Conservation (phyloP, 176 grass and related monocot genomes). For the Triticum timopheevii region DNA sequence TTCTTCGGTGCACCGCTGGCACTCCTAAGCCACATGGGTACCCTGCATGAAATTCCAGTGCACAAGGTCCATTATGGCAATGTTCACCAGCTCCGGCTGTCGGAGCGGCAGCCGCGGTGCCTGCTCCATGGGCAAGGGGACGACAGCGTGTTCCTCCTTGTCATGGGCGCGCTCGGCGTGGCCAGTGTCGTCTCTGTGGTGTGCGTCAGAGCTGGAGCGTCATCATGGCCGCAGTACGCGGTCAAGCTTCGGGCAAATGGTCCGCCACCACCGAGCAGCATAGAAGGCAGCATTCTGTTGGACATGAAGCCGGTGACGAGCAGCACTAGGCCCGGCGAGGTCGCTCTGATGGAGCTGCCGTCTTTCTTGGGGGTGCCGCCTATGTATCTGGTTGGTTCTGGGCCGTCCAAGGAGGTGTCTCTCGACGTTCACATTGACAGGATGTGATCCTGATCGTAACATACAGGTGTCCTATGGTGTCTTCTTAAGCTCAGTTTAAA, state of each 20-base stretch:
- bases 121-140: background rate
- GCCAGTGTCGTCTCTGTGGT: background rate
- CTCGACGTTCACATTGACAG: background rate
- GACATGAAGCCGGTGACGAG: background rate
- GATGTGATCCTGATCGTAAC: background rate
- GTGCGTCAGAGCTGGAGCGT: background rate
- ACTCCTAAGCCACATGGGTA: background rate
- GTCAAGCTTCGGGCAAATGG: background rate
- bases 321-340: background rate
- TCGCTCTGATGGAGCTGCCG: background rate
- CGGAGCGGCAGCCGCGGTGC: too few species aligned
- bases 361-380: background rate
- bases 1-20: too few species aligned
- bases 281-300: background rate
- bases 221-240: background rate
- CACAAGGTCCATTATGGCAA: background rate
- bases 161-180: rapidly evolving
- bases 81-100: rapidly evolving
- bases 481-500: too few species aligned
- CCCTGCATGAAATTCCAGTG: too few species aligned
- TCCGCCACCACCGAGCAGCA: background rate
- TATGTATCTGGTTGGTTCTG: background rate
- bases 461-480: too few species aligned
- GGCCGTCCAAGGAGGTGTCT: background rate
- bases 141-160: background rate